Base-by-base conservation (phyloP, 2,329 filamentous ascomycete species). In the Pseudopithomyces chartarum region DNA sequence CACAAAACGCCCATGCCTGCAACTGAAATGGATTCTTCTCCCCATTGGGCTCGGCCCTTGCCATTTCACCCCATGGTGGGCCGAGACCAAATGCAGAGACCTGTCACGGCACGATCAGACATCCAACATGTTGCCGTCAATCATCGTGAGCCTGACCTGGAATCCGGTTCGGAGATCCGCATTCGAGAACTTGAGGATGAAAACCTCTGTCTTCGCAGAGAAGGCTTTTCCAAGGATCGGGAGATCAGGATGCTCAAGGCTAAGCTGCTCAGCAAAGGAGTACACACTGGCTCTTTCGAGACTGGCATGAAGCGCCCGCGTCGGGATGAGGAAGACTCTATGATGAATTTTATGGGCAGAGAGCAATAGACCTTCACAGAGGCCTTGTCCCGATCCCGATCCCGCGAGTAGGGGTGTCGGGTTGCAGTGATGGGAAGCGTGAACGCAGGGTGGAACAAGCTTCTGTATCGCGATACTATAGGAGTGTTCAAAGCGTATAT, bases 191-290 rank as follows among this genome's bases (percentile, higher is more conserved):
- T 51, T n/a, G 48, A 51, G 48, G 38, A 51, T 19, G 38, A 51
- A 19, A 51, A 43, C 20, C 17, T 40, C 33, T 15, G 17, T 17
- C 34, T 51, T 23, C 48, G 48, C 8, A n/a, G 33, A 26, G 38
- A n/a, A 17, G 34, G 34, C 26, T 42, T 51, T 26, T 26, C 8
- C n/a, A 51, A 42, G 26, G 48, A 51, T 22, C 48, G 48, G 12
- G 23, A 51, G 38, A 51, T 51, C 26, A 51, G 48, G 38, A 51
- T 42, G 48, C 48, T 51, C 36, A 51, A 22, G 11, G 22, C 48
- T 42, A 38, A 51, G 36, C n/a, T 50, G 22, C 45, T 38, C 23
- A 2, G 15, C 2, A 22, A 7, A 17, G 36, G 15, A 13, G 32
- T 10, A 3, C n/a, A 17, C n/a, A 33, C 32, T 36, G 34, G 36